Base-by-base conservation (phyloP, 768 basidiomycete genomes). In the Tremella yokohamensis region DNA sequence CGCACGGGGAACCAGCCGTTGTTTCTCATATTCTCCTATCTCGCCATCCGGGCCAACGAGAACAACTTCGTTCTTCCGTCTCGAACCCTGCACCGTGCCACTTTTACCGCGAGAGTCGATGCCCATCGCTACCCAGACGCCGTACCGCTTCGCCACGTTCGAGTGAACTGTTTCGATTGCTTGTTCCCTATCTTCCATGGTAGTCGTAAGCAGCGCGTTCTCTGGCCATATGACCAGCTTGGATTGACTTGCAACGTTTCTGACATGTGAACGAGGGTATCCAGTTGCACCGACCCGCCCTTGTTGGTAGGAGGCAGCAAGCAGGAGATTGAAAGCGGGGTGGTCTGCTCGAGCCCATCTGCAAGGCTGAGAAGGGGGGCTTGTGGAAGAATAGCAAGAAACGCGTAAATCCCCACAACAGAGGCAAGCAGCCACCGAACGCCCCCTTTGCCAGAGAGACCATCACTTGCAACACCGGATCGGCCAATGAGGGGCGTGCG, bases 181-280 rank as follows among this genome's bases (percentile, higher is more conserved):
- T 11, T 20, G n/a, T 13, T 49, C 26, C 37, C 54, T 40, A 8
- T 63, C 62, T 18, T 22, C 9, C 19, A 15, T 15, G 24, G 20
- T 8, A 2, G 8, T 2, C 3, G 47, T 29, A 0, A 18, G 9
- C 11, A 57, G 18, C 16, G 60, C 55, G 22, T 50, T 51, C 39
- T 64, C 63, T 6, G 63, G 63, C 24, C 44, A 51, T 18, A 64
- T 45, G 40, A 57, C 19, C 20, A 64, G 20, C 13, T 58, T 60
- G 12, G 63, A 59, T 24, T 40, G 25, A 50, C 40, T 45, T 4
- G 55, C 63, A 58, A 11, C 2, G 19, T 40, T 29, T 49, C 20
- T 0, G 58, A 26, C 11, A 34, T 19, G 16, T 56, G 29, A 2
- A 64, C 40, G n/a, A 57, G 18, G 3, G 20, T 49, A 25, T 52